These are phyloP conservation scores for Kuraishia piskuri DNA, from an alignment of 805 yeast species.

Conservation along the genomic window DNA sequence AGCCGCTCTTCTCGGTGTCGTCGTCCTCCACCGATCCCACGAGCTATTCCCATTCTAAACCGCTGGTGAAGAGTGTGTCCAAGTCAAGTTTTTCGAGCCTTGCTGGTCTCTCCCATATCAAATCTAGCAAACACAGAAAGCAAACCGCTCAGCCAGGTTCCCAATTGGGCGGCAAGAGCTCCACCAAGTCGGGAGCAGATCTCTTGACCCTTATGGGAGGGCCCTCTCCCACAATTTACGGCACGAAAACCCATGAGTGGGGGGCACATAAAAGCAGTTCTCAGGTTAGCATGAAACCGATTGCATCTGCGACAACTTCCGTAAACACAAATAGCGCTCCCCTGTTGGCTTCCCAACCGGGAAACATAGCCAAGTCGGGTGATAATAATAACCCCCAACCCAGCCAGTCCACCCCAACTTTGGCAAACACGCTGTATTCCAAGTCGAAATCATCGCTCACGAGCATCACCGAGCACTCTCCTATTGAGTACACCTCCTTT, in stretches of 20 bases:
- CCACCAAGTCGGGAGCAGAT: neutral
- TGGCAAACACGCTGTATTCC: neutral
- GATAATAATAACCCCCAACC: no score
- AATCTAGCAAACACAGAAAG: neutral
- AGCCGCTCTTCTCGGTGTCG: slow-evolving; percentile 4
- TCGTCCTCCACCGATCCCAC: neutral
- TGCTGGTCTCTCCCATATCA: neutral
- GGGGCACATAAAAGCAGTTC: neutral
- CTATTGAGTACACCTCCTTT: neutral
- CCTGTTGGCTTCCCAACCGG: neutral
- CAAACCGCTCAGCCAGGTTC: neutral
- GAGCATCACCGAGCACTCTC: neutral
- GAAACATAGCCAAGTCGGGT: neutral
- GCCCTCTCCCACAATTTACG: slow-evolving; percentile 3
- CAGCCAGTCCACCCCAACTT: neutral
- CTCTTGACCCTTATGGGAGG: neutral
- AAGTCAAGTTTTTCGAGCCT: slow-evolving; percentile 2
- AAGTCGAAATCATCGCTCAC: neutral
- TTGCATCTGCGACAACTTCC: no score
- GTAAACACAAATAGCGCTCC: no score
- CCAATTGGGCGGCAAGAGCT: neutral
- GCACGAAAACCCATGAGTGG: slow-evolving; percentile 5
- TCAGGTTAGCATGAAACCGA: neutral
- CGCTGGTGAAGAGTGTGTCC: neutral
- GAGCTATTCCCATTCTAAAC: neutral